phyloP scores from a whole-genome alignment of 1,284 basidiomycete genomes.

The Ganoderma multipileum region DNA sequence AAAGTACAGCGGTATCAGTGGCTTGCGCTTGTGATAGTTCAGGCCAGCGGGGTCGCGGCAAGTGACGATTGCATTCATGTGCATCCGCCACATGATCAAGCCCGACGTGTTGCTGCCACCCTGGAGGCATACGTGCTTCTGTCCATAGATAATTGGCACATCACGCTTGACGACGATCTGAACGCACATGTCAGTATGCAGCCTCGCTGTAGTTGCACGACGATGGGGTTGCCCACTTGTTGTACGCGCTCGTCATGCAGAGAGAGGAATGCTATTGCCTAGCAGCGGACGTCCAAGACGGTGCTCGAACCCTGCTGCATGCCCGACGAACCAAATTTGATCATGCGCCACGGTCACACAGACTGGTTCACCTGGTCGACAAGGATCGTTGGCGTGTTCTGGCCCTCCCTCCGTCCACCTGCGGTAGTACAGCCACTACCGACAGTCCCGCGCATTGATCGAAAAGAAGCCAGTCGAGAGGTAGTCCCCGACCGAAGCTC shows the following conservation, averaged over 20 bases:
- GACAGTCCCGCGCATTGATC: slow-evolving; percentile 67
- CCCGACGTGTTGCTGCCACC: slow-evolving; percentile 77
- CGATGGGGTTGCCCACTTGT: slow-evolving; percentile 59
- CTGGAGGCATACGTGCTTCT: slow-evolving; percentile 89
- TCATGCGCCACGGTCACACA: slow-evolving; percentile 73
- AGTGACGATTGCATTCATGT: slow-evolving; percentile 98
- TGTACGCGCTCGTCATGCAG: slow-evolving; percentile 86
- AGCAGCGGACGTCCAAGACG: slow-evolving; percentile 61
- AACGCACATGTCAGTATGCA: slow-evolving; percentile 3
- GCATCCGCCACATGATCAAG: slow-evolving; percentile 89
- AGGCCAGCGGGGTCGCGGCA: too few species aligned
- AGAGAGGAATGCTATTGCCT: slow-evolving; percentile 88
- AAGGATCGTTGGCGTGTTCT: slow-evolving; percentile 95
- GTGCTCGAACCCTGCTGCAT: slow-evolving; percentile 85
- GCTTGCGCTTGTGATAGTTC: too few species aligned
- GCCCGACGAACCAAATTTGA: slow-evolving; percentile 62
- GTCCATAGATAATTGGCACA: slow-evolving; percentile 85
- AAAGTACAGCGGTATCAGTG: too few species aligned
- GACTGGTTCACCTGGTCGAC: slow-evolving; percentile 84
- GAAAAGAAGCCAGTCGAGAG: slow-evolving; percentile 75
- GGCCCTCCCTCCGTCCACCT: slow-evolving; percentile 97
- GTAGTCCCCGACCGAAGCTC: slow-evolving; percentile 95
- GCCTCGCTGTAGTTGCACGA: slow-evolving; percentile 7
- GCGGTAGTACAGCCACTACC: slow-evolving; percentile 92
- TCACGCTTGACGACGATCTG: slow-evolving; percentile 81